Conservation (phyloP, 805 yeast genomes). For the Alloascoidea africana region DNA sequence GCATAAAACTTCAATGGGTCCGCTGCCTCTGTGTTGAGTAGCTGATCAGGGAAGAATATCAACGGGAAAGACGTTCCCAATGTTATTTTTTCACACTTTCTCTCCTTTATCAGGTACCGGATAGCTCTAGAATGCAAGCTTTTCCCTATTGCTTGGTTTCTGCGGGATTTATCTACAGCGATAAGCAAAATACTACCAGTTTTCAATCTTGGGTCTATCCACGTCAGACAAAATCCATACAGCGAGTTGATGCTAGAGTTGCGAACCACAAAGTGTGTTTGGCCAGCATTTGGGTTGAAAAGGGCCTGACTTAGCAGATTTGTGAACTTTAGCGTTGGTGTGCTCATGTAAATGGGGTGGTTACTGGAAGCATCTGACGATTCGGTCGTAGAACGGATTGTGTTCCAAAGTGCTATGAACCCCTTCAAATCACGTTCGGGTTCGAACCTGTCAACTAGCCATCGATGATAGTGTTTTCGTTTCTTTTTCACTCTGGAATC, state of each 20-base stretch:
- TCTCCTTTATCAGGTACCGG: constrained; percentile 29
- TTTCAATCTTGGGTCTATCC: constrained; percentile 24
- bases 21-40: not conserved
- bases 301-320: constrained; percentile 10
- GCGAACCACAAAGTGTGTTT: constrained; percentile 35
- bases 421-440: constrained; percentile 34
- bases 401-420: constrained; percentile 27
- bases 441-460: constrained; percentile 46
- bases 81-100: constrained; percentile 22
- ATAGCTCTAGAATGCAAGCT: constrained; percentile 37
- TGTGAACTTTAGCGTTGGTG: constrained; percentile 10
- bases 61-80: constrained; percentile 36
- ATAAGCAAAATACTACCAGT: constrained; percentile 31
- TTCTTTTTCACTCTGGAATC: constrained; percentile 4
- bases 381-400: not conserved
- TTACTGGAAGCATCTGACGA: not conserved
- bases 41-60: constrained; percentile 11
- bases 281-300: constrained; percentile 17
- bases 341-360: constrained; percentile 15
- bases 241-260: constrained; percentile 38
- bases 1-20: constrained; percentile 1
- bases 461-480: constrained; percentile 13
- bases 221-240: constrained; percentile 39
- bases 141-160: constrained; percentile 39
- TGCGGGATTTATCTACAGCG: constrained; percentile 35